Evolutionary conservation across 2,329 filamentous ascomycete species (phyloP), one percentile per base, ranked within the genome.

Genomic region (Sporothrix brunneoviolacea): DNA sequence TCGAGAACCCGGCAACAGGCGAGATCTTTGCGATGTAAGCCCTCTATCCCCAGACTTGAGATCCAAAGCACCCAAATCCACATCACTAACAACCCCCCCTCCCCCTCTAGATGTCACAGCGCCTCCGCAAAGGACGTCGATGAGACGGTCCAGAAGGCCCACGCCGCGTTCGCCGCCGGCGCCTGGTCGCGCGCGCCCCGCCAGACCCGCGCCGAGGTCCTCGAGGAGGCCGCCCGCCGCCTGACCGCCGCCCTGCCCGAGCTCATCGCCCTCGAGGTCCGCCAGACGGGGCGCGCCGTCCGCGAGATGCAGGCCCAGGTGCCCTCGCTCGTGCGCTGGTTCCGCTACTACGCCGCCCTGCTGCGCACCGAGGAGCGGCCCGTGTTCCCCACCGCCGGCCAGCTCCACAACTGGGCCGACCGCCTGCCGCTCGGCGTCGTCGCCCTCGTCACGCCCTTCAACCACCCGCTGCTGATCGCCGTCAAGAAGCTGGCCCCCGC

Each of bases 221-320:
- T 87, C 12, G 80, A 84, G 47, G 76, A 69, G 47, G 76, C 78
- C 8, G 82, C 82, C 0, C 61, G 64, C 1, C 68, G 83, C 0
- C 70, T 87, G 3, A 69, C 71, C 2, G 61, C 63, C 0, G 68
- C 73, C 8, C 68, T 88, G 1, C 71, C 76, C 0, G 63, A 68
- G 1, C 72, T 88, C 35, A 82, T 87, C 44, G 64, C 68, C 8
- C 70, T 86, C 4, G 84, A 88, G 63, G 80, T 84, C 8, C 68
- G 64, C 30, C 84, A 88, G 63, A 88, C 84, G 0, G 84, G 84
- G 3, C 79, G 84, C 0, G 79, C 79, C 0, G 70, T 84, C 24
- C 79, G 83, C 22, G 84, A 88, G 62, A 86, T 88, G 82, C 72
- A 74, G 43, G 82, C 83, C 1, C 84, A 88, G 61, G 77, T 84